These are phyloP conservation scores for Clathrus columnatus DNA, from an alignment of 768 basidiomycete genomes.

Conservation along the genomic window DNA sequence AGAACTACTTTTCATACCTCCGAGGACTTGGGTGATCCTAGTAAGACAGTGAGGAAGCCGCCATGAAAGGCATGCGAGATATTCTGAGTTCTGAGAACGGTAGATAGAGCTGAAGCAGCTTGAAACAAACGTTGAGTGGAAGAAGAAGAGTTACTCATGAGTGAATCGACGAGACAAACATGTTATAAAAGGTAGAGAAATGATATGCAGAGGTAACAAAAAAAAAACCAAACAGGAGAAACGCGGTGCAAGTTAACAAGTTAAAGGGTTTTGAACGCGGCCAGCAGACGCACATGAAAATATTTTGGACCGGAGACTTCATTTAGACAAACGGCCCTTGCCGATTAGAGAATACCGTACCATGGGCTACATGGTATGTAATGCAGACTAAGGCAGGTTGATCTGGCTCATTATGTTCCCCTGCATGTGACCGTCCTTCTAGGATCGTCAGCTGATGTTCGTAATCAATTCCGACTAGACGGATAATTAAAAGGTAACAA, in stretches of 20 bases:
- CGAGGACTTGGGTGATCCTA: conserved; percentile 49
- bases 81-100: conserved; percentile 42
- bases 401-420: not conserved
- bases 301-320: not conserved
- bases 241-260: conserved; percentile 34
- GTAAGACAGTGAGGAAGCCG: conserved; percentile 57
- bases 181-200: conserved; percentile 39
- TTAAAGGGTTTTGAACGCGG: conserved; percentile 47
- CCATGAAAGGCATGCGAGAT: conserved; percentile 82
- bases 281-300: conserved; percentile 25
- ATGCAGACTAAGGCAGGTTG: conserved; percentile 1
- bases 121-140: conserved; percentile 50
- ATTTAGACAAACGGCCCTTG: conserved; percentile 3
- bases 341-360: not conserved
- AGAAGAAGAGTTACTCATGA: conserved; percentile 28
- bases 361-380: not conserved
- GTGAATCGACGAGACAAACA: conserved; percentile 29
- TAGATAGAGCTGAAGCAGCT: conserved; percentile 68
- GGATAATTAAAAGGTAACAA: not conserved
- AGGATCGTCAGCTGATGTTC: conserved; percentile 4
- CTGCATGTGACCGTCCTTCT: conserved; percentile 8
- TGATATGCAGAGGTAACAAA: conserved; percentile 29
- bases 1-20: conserved; percentile 38
- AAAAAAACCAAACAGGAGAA: conserved; percentile 31
- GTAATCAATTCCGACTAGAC: not conserved